Percentiles rank a stretch among this genome's conserved stretches.
Conservation (phyloP, 805 yeast species). For the Diddensiella transvaalensis region DNA sequence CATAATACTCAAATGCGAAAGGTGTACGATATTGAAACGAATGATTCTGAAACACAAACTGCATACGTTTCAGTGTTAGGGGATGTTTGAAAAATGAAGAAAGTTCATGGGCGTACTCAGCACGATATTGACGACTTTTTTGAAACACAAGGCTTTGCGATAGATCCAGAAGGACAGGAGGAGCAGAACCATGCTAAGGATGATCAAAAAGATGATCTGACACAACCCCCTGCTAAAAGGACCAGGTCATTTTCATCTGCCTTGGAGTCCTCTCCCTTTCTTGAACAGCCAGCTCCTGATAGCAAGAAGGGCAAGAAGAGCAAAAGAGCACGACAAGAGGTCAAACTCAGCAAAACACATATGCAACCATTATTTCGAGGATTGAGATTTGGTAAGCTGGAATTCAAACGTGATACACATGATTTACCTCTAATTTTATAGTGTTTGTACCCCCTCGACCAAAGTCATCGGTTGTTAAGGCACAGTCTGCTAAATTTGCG, state of each 20-base stretch:
- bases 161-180: background rate
- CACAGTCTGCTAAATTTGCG: conserved; percentile 16
- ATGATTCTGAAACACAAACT: too few species aligned
- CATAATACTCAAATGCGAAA: too few species aligned
- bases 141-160: conserved; percentile 7
- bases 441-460: conserved; percentile 14
- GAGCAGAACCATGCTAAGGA: background rate
- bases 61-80: too few species aligned
- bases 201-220: background rate
- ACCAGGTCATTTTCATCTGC: background rate
- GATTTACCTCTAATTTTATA: too few species aligned
- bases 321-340: too few species aligned
- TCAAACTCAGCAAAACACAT: too few species aligned
- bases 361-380: conserved; percentile 12
- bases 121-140: conserved; percentile 7
- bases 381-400: conserved; percentile 16
- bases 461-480: conserved; percentile 11
- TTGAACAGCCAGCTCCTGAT: too few species aligned
- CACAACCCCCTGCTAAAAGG: conserved; percentile 1
- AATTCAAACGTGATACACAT: too few species aligned
- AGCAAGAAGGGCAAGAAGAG: too few species aligned
- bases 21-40: too few species aligned
- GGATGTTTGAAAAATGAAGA: conserved; percentile 1
- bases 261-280: too few species aligned
- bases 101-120: conserved; percentile 2